These are phyloP conservation scores for Choanephora cucurbitarum DNA, from an alignment of 371 early-diverging fungal genomes.

Conservation along the genomic window DNA sequence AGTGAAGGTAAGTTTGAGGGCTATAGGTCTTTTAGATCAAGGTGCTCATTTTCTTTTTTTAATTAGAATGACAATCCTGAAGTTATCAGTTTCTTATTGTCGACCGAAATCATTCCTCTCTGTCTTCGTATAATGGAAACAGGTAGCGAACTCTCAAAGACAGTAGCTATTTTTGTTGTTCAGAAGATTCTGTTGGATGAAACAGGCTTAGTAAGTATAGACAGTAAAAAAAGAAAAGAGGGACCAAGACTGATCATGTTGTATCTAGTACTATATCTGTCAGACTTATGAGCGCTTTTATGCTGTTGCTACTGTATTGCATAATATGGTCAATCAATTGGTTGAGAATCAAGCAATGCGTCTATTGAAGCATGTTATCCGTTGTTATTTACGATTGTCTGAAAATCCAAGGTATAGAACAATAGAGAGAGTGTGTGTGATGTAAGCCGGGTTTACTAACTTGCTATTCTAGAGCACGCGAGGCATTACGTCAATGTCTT, in stretches of 20 bases:
- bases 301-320: slow-evolving; percentile 94
- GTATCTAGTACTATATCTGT: slow-evolving; percentile 82
- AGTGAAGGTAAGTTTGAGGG: slow-evolving; percentile 80
- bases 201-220: slow-evolving; percentile 78
- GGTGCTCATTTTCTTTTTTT: not conserved
- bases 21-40: not conserved
- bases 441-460: not conserved
- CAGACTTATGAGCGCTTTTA: slow-evolving; percentile 97
- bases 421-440: not conserved
- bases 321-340: slow-evolving; percentile 92
- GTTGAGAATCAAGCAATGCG: slow-evolving; percentile 85
- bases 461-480: slow-evolving; percentile 64
- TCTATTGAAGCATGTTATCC: slow-evolving; percentile 92
- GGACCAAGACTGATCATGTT: not conserved
- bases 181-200: slow-evolving; percentile 95
- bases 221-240: not conserved
- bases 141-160: slow-evolving; percentile 95
- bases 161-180: slow-evolving; percentile 98
- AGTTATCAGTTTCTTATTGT: slow-evolving; percentile 92
- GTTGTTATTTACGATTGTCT: slow-evolving; percentile 92
- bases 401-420: slow-evolving; percentile 80
- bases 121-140: slow-evolving; percentile 98
- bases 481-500: slow-evolving; percentile 85
- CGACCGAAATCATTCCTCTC: slow-evolving; percentile 98
- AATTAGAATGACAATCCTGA: slow-evolving; percentile 90